phyloP scores from a whole-genome alignment of 768 basidiomycete genomes.

The Polyporus arcularius region DNA sequence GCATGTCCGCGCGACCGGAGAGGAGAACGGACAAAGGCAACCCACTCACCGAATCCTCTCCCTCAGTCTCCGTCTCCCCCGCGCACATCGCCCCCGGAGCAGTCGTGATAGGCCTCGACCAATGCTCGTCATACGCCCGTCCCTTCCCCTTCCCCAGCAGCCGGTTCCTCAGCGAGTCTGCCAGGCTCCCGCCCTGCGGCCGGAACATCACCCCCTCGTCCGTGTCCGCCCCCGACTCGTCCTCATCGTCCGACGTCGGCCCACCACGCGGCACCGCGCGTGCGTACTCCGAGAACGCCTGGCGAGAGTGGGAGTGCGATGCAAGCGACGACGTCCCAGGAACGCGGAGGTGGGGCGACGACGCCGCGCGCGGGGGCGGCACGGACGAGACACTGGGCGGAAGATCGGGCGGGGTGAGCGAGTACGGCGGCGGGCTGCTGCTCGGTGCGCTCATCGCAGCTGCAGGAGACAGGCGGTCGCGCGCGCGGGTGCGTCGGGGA shows the following conservation, averaged over 20 bases:
- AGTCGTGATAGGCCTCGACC: constrained; percentile 54
- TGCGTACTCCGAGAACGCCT: constrained; percentile 10
- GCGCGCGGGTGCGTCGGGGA: too few species aligned
- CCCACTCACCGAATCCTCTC: constrained; percentile 67
- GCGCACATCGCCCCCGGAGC: constrained; percentile 61
- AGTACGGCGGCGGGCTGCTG: too few species aligned
- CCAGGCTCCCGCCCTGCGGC: constrained; percentile 3
- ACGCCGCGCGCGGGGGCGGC: constrained; percentile 1
- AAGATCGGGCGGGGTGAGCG: too few species aligned
- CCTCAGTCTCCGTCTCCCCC: constrained; percentile 81
- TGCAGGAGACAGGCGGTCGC: too few species aligned
- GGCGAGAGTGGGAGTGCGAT: constrained; percentile 4
- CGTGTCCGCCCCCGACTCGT: constrained; percentile 12
- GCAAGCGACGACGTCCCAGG: neutral
- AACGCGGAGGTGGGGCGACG: constrained; percentile 10
- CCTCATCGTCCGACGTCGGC: constrained; percentile 7
- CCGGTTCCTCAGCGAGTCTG: constrained; percentile 21
- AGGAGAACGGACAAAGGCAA: neutral
- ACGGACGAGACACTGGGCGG: too few species aligned
- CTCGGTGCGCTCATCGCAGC: too few species aligned
- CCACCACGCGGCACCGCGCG: neutral
- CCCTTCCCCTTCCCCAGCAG: constrained; percentile 27
- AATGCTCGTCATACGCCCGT: constrained; percentile 18
- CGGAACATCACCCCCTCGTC: constrained; percentile 19
- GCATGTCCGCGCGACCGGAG: too few species aligned